Base-by-base conservation (phyloP, 2,329 filamentous ascomycete genomes). In the Trichophyton simii region DNA sequence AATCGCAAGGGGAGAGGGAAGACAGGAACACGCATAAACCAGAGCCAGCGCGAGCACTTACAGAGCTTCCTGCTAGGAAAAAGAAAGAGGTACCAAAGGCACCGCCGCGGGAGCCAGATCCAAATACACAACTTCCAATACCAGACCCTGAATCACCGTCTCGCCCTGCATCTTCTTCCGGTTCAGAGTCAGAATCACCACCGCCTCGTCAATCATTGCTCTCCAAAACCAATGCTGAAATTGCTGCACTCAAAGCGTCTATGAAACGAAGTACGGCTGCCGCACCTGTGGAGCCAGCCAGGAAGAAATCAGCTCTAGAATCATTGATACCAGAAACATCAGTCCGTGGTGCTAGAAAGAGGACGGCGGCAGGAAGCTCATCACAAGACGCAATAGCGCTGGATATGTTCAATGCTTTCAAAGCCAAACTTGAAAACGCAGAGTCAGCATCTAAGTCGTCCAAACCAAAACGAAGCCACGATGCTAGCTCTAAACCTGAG, bases 391-490 rank as follows among this genome's bases (percentile, higher is more conserved):
- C 82, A 63, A 82, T 83, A 59, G 80, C 87, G 0, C 71, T 96
- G 15, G 82, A 86, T 61, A 77, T 91, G 48, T 81, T 97, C 62
- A 86, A 87, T 63, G 86, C 85, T 0, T 99, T 97, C 76, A 87
- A 87, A 69, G 82, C 84, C 2, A 89, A 88, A 65, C 80, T 99
- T 3, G 87, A 88, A 52, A 70, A 70, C 9, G 68, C 70, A 38
- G 64, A 73, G 57, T 41, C 59, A 15, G 38, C 50, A 52, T 61
- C 28, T 59, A 57, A 42, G 65, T 62, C 31, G 38, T 48, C 50
- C 48, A 65, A 8, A 52, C 57, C 66, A 25, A 54, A 62, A 36
- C 58, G 9, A 38, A 13, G 60, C 8, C 46, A 48, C 41, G 11
- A 59, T 62, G 60, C 34, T 11, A 31, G 11, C 18, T 25, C 60